Conservation (phyloP, 2,329 filamentous ascomycete genomes). For the Aspergillus sp. region DNA sequence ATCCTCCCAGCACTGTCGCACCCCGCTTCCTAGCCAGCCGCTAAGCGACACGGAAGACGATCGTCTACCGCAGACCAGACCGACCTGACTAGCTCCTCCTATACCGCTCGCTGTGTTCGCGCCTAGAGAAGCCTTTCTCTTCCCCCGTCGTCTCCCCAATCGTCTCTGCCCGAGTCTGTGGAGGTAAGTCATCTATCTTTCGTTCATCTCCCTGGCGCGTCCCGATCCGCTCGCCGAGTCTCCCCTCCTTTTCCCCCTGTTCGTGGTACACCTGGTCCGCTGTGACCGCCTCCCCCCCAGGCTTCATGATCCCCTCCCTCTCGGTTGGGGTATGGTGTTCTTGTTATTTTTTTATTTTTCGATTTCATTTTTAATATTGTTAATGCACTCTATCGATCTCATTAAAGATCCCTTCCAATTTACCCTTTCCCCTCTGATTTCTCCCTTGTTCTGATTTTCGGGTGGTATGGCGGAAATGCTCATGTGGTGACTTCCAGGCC, state of each 20-base stretch:
- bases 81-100: slow-evolving; percentile 18
- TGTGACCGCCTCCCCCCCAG: slow-evolving; percentile 1
- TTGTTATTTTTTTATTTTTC: background rate
- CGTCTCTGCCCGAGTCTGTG: slow-evolving; percentile 9
- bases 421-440: background rate
- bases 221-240: background rate
- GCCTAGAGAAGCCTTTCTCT: slow-evolving; percentile 14
- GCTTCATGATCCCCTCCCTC: slow-evolving; percentile 6
- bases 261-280: background rate
- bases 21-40: slow-evolving; percentile 36
- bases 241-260: background rate
- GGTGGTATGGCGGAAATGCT: slow-evolving; percentile 2
- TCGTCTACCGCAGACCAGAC: slow-evolving; percentile 28
- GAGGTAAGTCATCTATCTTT: slow-evolving; percentile 20
- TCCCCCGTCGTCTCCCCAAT: slow-evolving; percentile 11
- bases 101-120: slow-evolving; percentile 16
- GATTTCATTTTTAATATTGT: background rate
- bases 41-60: slow-evolving; percentile 41
- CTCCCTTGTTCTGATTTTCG: background rate
- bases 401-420: background rate
- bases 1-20: slow-evolving; percentile 22
- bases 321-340: background rate
- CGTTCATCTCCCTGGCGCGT: slow-evolving; percentile 12
- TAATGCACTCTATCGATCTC: background rate
- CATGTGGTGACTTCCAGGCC: slow-evolving; percentile 22